These are phyloP conservation scores for Eucalyptus grandis DNA, from an alignment of 345 rosid genomes.

Conservation along the genomic window DNA sequence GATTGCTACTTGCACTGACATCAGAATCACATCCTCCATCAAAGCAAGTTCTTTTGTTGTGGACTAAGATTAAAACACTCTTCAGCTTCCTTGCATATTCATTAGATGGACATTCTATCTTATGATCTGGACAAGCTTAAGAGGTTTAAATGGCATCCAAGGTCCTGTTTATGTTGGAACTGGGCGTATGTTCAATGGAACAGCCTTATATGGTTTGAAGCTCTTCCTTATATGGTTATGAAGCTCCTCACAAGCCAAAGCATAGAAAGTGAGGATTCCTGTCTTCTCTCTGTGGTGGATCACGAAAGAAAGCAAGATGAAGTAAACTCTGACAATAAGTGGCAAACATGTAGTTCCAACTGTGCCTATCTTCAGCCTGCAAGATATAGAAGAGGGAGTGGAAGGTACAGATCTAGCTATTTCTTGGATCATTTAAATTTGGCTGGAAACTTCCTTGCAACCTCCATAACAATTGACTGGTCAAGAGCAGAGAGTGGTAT, in stretches of 20 bases:
- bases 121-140: slow-evolving; percentile 66
- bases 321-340: slow-evolving; percentile 60
- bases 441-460: neutral
- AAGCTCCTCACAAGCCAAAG: slow-evolving; percentile 83
- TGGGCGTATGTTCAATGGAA: slow-evolving; percentile 92
- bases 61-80: neutral
- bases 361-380: slow-evolving; percentile 78
- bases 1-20: neutral
- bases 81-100: neutral
- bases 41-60: neutral
- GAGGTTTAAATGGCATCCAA: slow-evolving; percentile 97
- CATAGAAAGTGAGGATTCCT: slow-evolving; percentile 69
- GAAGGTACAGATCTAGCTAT: slow-evolving; percentile 39
- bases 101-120: neutral
- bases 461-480: neutral
- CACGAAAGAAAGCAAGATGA: slow-evolving; percentile 66
- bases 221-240: slow-evolving; percentile 65
- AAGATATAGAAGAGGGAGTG: slow-evolving; percentile 94
- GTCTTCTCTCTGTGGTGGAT: slow-evolving; percentile 81
- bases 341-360: slow-evolving; percentile 79
- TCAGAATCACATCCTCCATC: neutral
- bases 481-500: neutral
- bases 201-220: slow-evolving; percentile 66
- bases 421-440: neutral
- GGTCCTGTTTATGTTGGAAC: slow-evolving; percentile 99